Percentiles rank a stretch among this genome's conserved stretches.
phyloP scores from a whole-genome alignment of 495 filamentous ascomycete genomes.

The Penicillium longicatenatum region DNA sequence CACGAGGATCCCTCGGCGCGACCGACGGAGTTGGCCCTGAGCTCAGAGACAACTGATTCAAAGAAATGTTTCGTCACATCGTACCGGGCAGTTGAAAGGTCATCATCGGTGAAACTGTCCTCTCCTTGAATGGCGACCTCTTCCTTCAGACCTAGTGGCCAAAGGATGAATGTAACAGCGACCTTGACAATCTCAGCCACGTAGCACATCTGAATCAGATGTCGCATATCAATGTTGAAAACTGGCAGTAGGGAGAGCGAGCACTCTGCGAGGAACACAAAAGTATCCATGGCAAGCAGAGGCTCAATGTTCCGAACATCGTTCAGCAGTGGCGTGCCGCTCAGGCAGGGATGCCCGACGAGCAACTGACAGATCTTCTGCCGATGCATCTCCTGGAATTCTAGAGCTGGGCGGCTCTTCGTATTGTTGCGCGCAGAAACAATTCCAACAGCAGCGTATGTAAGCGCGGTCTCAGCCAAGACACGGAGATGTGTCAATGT shows the following conservation, averaged over 20 bases:
- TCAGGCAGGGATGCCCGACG: slow-evolving; percentile 53
- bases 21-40: slow-evolving; percentile 47
- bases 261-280: slow-evolving; percentile 81
- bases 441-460: slow-evolving; percentile 78
- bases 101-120: slow-evolving; percentile 29
- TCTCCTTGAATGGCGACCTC: slow-evolving; percentile 39
- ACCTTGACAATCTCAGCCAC: slow-evolving; percentile 89
- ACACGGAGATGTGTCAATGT: slow-evolving; percentile 87
- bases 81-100: slow-evolving; percentile 35
- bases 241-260: slow-evolving; percentile 71
- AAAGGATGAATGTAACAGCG: slow-evolving; percentile 46
- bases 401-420: slow-evolving; percentile 60
- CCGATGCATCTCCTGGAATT: slow-evolving; percentile 69
- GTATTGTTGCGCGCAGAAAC: slow-evolving; percentile 54
- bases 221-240: slow-evolving; percentile 72
- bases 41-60: slow-evolving; percentile 42
- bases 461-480: slow-evolving; percentile 81
- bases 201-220: slow-evolving; percentile 87
- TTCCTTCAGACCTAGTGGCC: slow-evolving; percentile 45
- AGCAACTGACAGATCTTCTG: slow-evolving; percentile 80
- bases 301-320: slow-evolving; percentile 58
- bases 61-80: slow-evolving; percentile 42
- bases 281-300: slow-evolving; percentile 76
- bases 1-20: slow-evolving; percentile 44
- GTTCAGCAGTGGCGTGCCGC: slow-evolving; percentile 38